phyloP scores from a whole-genome alignment of 352 stramenopile species.

The Plasmopara viticola region DNA sequence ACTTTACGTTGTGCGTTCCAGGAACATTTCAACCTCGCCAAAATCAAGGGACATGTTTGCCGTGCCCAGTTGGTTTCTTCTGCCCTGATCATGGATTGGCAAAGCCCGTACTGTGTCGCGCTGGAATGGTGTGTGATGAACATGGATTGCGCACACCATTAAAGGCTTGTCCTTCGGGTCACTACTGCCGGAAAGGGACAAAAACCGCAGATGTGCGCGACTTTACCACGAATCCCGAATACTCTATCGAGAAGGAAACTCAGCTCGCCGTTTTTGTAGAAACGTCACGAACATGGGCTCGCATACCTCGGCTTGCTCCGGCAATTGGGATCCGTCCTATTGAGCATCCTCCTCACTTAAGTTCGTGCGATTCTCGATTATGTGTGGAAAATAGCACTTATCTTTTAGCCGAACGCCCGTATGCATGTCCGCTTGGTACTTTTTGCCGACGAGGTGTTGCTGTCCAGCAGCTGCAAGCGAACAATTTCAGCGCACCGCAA shows the following conservation, averaged over 20 bases:
- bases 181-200: conserved; percentile 91
- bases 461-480: conserved; percentile 41
- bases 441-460: conserved; percentile 90
- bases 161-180: conserved; percentile 85
- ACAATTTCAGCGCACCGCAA: conserved; percentile 93
- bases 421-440: conserved; percentile 89
- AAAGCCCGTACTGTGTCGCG: conserved; percentile 86
- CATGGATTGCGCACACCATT: conserved; percentile 75
- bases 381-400: conserved; percentile 40
- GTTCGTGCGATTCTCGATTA: conserved; percentile 35
- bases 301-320: conserved; percentile 40
- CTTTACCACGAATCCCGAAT: conserved; percentile 57
- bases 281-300: conserved; percentile 34
- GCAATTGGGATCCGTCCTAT: conserved; percentile 53
- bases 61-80: conserved; percentile 92
- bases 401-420: conserved; percentile 87
- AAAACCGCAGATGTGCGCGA: conserved; percentile 77
- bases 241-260: conserved; percentile 53
- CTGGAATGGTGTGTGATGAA: conserved; percentile 90
- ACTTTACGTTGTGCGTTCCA: conserved; percentile 92
- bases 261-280: conserved; percentile 61
- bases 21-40: conserved; percentile 91
- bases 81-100: conserved; percentile 89
- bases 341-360: conserved; percentile 53
- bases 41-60: conserved; percentile 72